Conservation (phyloP, 2,329 filamentous ascomycete species). For the Ophiosphaerella herpotricha region DNA sequence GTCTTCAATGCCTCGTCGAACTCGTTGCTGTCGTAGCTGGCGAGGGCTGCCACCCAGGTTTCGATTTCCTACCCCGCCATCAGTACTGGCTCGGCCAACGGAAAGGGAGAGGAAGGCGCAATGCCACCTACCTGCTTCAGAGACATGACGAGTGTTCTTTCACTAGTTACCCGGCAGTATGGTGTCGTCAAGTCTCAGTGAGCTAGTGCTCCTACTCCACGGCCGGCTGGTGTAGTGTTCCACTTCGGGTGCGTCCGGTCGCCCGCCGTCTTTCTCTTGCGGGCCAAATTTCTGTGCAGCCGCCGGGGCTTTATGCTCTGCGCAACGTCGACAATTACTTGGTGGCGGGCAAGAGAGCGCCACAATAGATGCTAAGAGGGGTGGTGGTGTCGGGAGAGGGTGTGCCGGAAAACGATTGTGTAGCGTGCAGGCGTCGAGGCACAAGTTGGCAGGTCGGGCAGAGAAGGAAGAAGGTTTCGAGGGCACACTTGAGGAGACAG, state of each 20-base stretch:
- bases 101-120: slow-evolving; percentile 4
- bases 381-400: slow-evolving; percentile 7
- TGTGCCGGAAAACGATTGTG: slow-evolving; percentile 23
- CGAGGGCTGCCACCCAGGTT: slow-evolving; percentile 92
- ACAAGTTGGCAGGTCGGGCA: slow-evolving; percentile 25
- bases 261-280: slow-evolving; percentile 14
- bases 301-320: slow-evolving; percentile 34
- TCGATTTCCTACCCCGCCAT: slow-evolving; percentile 80
- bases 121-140: slow-evolving; percentile 51
- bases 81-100: slow-evolving; percentile 24
- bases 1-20: slow-evolving; percentile 85
- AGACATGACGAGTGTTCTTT: slow-evolving; percentile 50
- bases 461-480: slow-evolving; percentile 33
- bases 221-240: slow-evolving; percentile 24
- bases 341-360: slow-evolving; percentile 10
- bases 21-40: slow-evolving; percentile 94
- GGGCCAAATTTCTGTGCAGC: slow-evolving; percentile 26
- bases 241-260: slow-evolving; percentile 26
- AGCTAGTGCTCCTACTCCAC: slow-evolving; percentile 32
- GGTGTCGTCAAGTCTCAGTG: slow-evolving; percentile 46
- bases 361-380: slow-evolving; percentile 3
- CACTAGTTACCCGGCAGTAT: slow-evolving; percentile 47
- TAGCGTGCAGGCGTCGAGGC: slow-evolving; percentile 27
- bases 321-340: slow-evolving; percentile 20
- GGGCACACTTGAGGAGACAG: slow-evolving; percentile 34